A percentile compares a stretch with the other conserved stretches of the same genome.
phyloP scores from a whole-genome alignment of 1,284 basidiomycete species.

The Trichosporon sp. region DNA sequence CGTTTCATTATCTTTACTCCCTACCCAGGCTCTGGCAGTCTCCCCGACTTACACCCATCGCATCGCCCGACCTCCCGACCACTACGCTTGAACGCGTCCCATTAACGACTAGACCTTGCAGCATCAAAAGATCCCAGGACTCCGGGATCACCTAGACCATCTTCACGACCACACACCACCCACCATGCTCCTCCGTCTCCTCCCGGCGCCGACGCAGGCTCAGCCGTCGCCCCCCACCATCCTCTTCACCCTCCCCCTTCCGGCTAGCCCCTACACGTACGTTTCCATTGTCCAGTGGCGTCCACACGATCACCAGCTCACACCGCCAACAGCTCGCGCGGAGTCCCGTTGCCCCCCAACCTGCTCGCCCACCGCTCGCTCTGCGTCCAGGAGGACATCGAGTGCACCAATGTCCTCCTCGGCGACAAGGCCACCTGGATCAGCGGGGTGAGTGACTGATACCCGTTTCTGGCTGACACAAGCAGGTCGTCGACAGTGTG shows the following conservation, averaged over 20 bases:
- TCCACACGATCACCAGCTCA: background rate
- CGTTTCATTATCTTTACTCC: background rate
- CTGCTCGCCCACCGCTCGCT: conserved; percentile 46
- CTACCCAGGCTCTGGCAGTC: background rate
- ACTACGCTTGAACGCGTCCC: background rate
- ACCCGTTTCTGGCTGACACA: background rate
- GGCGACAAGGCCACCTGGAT: conserved; percentile 51
- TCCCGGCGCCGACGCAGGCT: conserved; percentile 54
- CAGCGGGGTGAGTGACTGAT: conserved; percentile 31
- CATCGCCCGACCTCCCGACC: background rate
- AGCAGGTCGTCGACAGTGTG: conserved; percentile 45
- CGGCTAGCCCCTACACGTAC: conserved; percentile 54
- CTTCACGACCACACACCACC: background rate
- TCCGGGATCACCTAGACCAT: background rate
- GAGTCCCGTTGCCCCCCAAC: conserved; percentile 46
- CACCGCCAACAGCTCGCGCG: conserved; percentile 26
- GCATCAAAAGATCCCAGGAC: background rate
- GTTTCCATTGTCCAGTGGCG: conserved; percentile 16
- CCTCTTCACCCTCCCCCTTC: conserved; percentile 64
- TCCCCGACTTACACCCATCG: background rate
- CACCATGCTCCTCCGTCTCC: conserved; percentile 65
- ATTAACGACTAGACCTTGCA: background rate
- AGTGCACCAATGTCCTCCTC: conserved; percentile 46
- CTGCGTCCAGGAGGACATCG: conserved; percentile 46
- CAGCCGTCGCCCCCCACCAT: conserved; percentile 61